Evolutionary conservation across 2,329 filamentous ascomycete genomes (phyloP).

Genomic region (Phyllosticta capitalensis): DNA sequence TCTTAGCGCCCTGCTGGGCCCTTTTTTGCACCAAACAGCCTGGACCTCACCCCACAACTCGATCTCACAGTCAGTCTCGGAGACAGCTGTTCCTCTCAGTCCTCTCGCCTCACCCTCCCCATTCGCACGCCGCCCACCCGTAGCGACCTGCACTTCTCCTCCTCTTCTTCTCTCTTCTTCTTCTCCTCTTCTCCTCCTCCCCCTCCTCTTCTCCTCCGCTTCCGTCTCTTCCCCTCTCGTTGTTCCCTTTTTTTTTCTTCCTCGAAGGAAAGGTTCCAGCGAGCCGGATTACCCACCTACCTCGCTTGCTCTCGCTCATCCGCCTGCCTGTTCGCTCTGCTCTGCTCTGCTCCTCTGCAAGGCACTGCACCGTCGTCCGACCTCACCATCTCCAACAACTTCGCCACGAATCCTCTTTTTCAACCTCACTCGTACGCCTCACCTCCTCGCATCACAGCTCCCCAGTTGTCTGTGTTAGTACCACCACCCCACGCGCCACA

Average conservation of each 20-base stretch:
- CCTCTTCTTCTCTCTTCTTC: constrained; percentile 27
- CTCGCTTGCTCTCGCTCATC: constrained; percentile 1
- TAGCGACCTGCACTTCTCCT: constrained; percentile 18
- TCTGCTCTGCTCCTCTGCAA: background rate
- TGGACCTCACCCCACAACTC: constrained; percentile 11
- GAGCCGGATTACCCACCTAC: constrained; percentile 9
- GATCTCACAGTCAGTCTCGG: constrained; percentile 1
- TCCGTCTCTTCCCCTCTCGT: constrained; percentile 13
- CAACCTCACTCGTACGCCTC: background rate
- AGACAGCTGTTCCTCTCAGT: constrained; percentile 14
- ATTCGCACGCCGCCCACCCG: constrained; percentile 18
- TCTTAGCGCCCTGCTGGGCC: background rate
- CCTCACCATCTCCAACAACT: constrained; percentile 1
- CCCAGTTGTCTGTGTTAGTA: constrained; percentile 5
- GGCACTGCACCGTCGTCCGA: background rate
- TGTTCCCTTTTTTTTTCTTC: constrained; percentile 2
- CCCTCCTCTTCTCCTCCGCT: constrained; percentile 26
- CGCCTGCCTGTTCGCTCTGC: background rate
- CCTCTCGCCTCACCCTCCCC: constrained; percentile 12
- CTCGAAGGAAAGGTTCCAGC: constrained; percentile 1
- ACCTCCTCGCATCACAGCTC: background rate
- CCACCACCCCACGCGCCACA: constrained; percentile 10
- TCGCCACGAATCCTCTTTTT: background rate
- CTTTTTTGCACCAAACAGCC: background rate
- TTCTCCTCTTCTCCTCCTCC: constrained; percentile 19